Evolutionary conservation across 1,284 basidiomycete genomes (phyloP), one percentile per base, ranked within the genome.

Genomic region (Cryptococcus neoformans): DNA sequence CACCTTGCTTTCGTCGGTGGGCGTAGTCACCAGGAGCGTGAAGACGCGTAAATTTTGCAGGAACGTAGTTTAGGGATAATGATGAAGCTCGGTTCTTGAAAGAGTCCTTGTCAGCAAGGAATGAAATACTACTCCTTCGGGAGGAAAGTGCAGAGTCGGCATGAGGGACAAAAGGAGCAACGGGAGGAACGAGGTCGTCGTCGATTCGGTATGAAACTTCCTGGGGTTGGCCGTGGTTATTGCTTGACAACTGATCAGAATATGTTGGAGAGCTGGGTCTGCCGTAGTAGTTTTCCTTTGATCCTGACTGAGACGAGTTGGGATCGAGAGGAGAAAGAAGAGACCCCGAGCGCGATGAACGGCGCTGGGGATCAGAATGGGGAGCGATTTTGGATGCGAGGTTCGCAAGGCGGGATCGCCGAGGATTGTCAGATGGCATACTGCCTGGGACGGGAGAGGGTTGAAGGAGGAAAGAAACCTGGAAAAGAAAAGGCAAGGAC

Each of bases 1-100:
- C 85, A 44, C 86, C 85, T 53, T 77, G 79, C 70, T 85, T 75
- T 16, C 78, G 70, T 17, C 68, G 58, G 56, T 75, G 74, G 6
- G 80, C 62, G 57, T 68, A 67, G 35, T 73, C 77, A 44, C 81
- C 82, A 49, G 79, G 72, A 36, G 79, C 68, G 65, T 79, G 79
- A 28, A 77, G 67, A 44, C 72, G 71, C 17, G 84, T 83, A 70
- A 87, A 86, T 72, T 87, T 87, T 52, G 80, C 78, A 0, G 86
- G 86, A 4, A 87, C 77, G 66, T 86, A 87, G 72, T 87, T 85
- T 60, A 85, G 79, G 8, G 80, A 81, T 16, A 86, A 77, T 14
- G 60, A 63, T 8, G 65, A 57, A 4, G 70, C 69, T 37, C 70
- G 40, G 47, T 57, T 57, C 28, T 53, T 53, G 12, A 51, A n/a